A percentile compares a stretch with the other conserved stretches of the same genome.
Conservation (phyloP, 2,329 filamentous ascomycete species). For the Hyphodiscus sp. region DNA sequence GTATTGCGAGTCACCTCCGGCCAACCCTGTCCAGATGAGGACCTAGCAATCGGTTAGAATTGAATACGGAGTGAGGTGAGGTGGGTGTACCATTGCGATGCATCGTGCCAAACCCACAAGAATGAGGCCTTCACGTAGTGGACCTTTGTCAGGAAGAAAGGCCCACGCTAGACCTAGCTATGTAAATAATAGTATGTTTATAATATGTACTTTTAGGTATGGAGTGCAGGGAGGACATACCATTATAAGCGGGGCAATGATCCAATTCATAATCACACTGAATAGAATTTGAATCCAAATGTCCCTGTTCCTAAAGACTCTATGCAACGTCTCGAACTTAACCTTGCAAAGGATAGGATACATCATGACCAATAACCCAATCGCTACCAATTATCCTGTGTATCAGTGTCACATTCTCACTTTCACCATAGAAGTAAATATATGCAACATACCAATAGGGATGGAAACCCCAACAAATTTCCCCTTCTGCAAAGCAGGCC, state of each 20-base stretch:
- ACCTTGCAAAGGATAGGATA: slow-evolving; percentile 89
- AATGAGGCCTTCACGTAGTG: slow-evolving; percentile 61
- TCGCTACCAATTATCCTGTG: slow-evolving; percentile 40
- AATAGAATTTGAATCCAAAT: slow-evolving; percentile 78
- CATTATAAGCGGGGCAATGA: slow-evolving; percentile 78
- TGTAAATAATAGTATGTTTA: background rate
- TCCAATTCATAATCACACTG: slow-evolving; percentile 74
- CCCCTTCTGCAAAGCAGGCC: slow-evolving; percentile 50
- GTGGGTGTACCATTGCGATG: slow-evolving; percentile 67
- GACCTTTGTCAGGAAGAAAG: slow-evolving; percentile 52
- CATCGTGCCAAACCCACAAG: slow-evolving; percentile 80
- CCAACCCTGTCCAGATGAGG: slow-evolving; percentile 71
- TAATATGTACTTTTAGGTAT: background rate
- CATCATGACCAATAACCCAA: slow-evolving; percentile 87
- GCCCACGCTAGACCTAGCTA: slow-evolving; percentile 60
- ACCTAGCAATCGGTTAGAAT: slow-evolving; percentile 10
- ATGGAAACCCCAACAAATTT: slow-evolving; percentile 57
- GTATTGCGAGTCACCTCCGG: slow-evolving; percentile 73
- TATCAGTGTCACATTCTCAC: background rate
- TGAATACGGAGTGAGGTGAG: background rate
- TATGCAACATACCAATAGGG: slow-evolving; percentile 46
- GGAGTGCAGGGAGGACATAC: slow-evolving; percentile 11
- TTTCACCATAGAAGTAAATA: background rate
- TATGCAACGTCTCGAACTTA: slow-evolving; percentile 67
- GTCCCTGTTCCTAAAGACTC: slow-evolving; percentile 50